A percentile compares a stretch with the other conserved stretches of the same genome.
These are phyloP conservation scores for Penicillium sp. DNA, from an alignment of 2,329 filamentous ascomycete genomes.

Conservation along the genomic window DNA sequence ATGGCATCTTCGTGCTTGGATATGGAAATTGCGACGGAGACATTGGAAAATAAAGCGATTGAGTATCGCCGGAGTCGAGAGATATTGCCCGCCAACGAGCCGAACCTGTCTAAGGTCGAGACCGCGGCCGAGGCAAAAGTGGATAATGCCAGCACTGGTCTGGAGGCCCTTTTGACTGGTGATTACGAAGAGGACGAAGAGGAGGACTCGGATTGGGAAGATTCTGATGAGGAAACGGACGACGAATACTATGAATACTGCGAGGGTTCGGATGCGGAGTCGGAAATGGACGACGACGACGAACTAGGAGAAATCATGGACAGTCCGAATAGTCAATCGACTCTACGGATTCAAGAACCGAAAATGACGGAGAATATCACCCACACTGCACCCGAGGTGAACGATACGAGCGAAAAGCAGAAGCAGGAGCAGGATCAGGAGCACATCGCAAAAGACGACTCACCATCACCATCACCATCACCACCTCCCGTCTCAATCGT, in stretches of 20 bases:
- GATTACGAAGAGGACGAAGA: slow-evolving; percentile 8
- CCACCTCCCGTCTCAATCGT: slow-evolving; percentile 4
- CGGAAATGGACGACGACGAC: slow-evolving; percentile 6
- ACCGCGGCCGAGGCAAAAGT: background rate
- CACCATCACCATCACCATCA: background rate
- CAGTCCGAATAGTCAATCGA: too few relatives aligned
- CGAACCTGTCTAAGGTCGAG: background rate
- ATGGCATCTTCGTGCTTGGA: slow-evolving; percentile 10
- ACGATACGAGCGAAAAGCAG: background rate
- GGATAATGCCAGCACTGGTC: background rate
- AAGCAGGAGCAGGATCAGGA: background rate
- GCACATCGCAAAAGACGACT: background rate
- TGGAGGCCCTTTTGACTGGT: background rate
- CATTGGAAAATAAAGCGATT: slow-evolving; percentile 9
- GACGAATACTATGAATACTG: slow-evolving; percentile 21
- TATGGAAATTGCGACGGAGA: slow-evolving; percentile 2
- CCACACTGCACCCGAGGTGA: background rate
- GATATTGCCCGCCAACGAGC: background rate
- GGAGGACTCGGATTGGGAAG: slow-evolving; percentile 16
- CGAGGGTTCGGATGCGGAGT: slow-evolving; percentile 13
- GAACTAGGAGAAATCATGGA: slow-evolving; percentile 2
- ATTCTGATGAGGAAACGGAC: slow-evolving; percentile 14
- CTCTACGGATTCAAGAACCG: too few relatives aligned
- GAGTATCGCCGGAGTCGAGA: slow-evolving; percentile 5
- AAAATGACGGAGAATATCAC: background rate